Percentiles rank a stretch among this genome's conserved stretches.
Evolutionary conservation across 2,329 filamentous ascomycete species (phyloP).

Genomic region (Calonectria fujianensis): DNA sequence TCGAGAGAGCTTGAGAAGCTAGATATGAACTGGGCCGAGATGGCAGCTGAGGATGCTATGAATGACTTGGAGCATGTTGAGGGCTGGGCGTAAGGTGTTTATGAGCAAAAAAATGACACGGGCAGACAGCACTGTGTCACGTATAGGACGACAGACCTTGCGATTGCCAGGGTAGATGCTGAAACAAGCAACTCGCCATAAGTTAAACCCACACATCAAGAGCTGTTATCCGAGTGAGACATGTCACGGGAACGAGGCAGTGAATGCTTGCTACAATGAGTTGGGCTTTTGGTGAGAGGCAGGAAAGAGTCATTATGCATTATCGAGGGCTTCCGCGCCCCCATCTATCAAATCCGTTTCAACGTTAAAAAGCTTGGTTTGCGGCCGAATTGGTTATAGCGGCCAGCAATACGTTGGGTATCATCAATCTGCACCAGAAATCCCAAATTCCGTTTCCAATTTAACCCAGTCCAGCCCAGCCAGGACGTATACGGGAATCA

Average conservation of each 20-base stretch:
- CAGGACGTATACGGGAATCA: neutral
- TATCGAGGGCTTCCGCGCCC: conserved; percentile 32
- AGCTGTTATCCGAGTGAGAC: neutral
- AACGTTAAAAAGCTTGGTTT: conserved; percentile 35
- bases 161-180: neutral
- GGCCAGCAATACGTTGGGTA: conserved; percentile 43
- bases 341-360: conserved; percentile 37
- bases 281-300: neutral
- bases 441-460: conserved; percentile 23
- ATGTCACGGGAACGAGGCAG: neutral
- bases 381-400: conserved; percentile 36
- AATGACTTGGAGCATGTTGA: conserved; percentile 60
- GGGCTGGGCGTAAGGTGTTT: conserved; percentile 46
- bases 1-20: conserved; percentile 84
- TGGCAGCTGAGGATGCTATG: conserved; percentile 59
- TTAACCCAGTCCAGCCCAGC: no score
- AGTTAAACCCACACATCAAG: no score
- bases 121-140: neutral
- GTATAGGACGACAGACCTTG: neutral
- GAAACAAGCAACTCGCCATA: neutral
- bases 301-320: conserved; percentile 47
- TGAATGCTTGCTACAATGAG: neutral
- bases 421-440: conserved; percentile 36
- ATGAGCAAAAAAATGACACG: neutral
- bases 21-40: conserved; percentile 71